phyloP scores from a whole-genome alignment of 2,329 filamentous ascomycete genomes.

The Colletotrichum lentis region DNA sequence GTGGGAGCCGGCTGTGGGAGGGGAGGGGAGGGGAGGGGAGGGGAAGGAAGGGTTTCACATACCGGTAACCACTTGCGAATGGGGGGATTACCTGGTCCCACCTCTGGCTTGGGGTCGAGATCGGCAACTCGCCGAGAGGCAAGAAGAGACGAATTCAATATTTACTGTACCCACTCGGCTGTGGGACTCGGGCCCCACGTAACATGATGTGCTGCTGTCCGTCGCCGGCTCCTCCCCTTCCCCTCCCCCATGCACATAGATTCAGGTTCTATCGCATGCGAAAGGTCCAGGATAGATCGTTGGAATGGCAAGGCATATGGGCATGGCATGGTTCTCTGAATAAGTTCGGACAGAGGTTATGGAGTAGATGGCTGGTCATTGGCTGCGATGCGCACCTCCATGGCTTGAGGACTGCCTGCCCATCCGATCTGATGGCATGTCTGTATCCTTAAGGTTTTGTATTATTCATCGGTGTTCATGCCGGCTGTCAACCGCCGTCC shows the following conservation, averaged over 20 bases:
- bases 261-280: slow-evolving; percentile 1
- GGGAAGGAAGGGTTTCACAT: too few relatives aligned
- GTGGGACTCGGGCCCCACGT: slow-evolving; percentile 3
- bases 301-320: not conserved
- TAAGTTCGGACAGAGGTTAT: not conserved
- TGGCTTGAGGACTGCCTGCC: not conserved
- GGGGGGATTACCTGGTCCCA: not conserved
- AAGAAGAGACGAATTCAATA: slow-evolving; percentile 1
- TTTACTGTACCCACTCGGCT: slow-evolving; percentile 4
- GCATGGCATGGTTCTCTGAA: not conserved
- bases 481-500: not conserved
- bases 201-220: not conserved
- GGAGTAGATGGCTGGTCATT: not conserved
- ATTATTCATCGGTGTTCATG: too few relatives aligned
- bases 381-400: slow-evolving; percentile 3
- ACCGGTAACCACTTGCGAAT: not conserved
- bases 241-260: too few relatives aligned
- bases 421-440: not conserved
- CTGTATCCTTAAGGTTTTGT: too few relatives aligned
- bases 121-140: slow-evolving; percentile 4
- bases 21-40: not conserved
- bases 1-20: not conserved
- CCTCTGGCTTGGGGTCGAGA: not conserved
- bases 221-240: not conserved
- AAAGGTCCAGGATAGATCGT: not conserved